phyloP scores from a whole-genome alignment of 2,329 filamentous ascomycete species.

The Colletotrichum camelliae region DNA sequence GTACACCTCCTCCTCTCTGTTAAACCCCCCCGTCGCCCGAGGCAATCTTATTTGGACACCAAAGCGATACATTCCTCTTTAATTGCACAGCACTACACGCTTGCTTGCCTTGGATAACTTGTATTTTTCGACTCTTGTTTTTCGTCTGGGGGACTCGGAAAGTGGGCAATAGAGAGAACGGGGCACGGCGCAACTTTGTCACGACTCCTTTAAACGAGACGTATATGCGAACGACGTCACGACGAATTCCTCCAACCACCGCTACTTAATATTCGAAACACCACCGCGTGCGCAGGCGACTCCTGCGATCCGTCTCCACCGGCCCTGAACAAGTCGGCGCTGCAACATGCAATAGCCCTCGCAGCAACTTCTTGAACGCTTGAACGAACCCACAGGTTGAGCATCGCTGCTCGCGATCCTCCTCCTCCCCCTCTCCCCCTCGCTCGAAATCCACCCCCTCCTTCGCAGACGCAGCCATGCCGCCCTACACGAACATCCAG shows the following conservation, averaged over 20 bases:
- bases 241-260: background rate
- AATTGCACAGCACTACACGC: background rate
- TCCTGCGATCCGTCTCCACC: background rate
- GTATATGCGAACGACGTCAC: slow-evolving; percentile 21
- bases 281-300: background rate
- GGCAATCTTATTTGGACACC: slow-evolving; percentile 1
- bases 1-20: background rate
- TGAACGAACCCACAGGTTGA: background rate
- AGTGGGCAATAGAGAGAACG: slow-evolving; percentile 12
- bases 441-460: background rate
- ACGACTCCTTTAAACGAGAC: slow-evolving; percentile 19
- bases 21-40: background rate
- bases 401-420: slow-evolving; percentile 5
- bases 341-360: slow-evolving; percentile 19
- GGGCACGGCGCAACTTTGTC: slow-evolving; percentile 11
- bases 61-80: background rate
- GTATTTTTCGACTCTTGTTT: background rate
- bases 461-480: slow-evolving; percentile 23
- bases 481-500: slow-evolving; percentile 49
- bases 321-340: background rate
- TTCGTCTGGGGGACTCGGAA: background rate
- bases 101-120: background rate
- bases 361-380: background rate
- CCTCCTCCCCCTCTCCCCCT: background rate
- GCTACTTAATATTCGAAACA: background rate